Evolutionary conservation across 1,139 yeast species (phyloP).

Genomic region (Magnusiomyces paraingens): DNA sequence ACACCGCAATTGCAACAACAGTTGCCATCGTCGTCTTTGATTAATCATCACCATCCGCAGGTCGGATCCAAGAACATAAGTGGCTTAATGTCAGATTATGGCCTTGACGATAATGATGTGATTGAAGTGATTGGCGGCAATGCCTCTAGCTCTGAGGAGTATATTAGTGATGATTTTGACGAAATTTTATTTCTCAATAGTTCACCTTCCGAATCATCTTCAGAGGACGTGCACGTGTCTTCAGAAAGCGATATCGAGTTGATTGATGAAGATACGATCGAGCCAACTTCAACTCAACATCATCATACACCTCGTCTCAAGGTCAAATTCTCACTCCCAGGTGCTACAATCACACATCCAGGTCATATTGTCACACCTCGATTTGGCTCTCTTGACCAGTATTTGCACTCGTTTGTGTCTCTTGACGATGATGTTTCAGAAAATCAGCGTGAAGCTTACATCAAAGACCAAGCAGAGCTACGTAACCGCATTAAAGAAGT

Average conservation of each 20-base stretch:
- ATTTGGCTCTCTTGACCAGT: slow-evolving; percentile 36
- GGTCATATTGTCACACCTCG: slow-evolving; percentile 39
- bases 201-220: neutral
- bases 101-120: neutral
- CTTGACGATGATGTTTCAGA: slow-evolving; percentile 49
- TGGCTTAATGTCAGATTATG: neutral
- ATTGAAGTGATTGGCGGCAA: neutral
- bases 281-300: neutral
- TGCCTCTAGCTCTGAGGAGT: slow-evolving; percentile 2
- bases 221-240: neutral
- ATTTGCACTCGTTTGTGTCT: slow-evolving; percentile 47
- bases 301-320: slow-evolving; percentile 6
- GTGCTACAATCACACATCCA: slow-evolving; percentile 70
- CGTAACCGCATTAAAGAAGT: slow-evolving; percentile 49
- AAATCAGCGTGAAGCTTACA: slow-evolving; percentile 43
- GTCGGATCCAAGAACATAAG: neutral
- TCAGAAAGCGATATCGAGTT: neutral
- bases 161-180: slow-evolving; percentile 4
- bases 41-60: neutral
- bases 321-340: slow-evolving; percentile 47
- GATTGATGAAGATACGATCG: neutral
- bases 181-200: slow-evolving; percentile 3
- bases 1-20: neutral
- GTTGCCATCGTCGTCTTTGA: neutral
- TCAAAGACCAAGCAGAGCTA: slow-evolving; percentile 41